These are phyloP conservation scores for Hypomyces rosellus DNA, from an alignment of 2,329 filamentous ascomycete genomes.

Conservation along the genomic window DNA sequence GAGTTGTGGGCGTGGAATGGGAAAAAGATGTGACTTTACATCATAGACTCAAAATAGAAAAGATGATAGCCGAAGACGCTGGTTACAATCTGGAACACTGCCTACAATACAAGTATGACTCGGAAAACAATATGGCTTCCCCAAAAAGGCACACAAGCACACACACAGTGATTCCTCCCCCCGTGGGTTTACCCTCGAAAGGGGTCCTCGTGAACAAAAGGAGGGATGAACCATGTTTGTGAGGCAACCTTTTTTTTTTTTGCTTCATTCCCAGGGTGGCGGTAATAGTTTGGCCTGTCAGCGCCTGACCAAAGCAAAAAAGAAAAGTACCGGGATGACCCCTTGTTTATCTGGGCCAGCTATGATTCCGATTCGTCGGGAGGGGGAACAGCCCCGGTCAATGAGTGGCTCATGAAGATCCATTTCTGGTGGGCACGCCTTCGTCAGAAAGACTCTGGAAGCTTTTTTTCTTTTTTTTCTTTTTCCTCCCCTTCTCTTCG, in stretches of 20 bases:
- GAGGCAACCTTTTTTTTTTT: not conserved
- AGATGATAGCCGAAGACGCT: no score
- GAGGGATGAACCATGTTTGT: not conserved
- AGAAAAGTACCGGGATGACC: not conserved
- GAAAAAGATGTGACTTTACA: no score
- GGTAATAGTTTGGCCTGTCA: not conserved
- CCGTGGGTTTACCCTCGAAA: not conserved
- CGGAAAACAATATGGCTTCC: no score
- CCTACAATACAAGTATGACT: no score
- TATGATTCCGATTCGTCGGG: slow-evolving; percentile 9
- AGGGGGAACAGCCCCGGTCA: slow-evolving; percentile 1
- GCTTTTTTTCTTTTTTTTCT: not conserved
- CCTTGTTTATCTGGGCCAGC: slow-evolving; percentile 6
- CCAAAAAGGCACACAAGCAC: no score
- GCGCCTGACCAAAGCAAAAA: slow-evolving; percentile 8
- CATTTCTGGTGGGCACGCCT: slow-evolving; percentile 1
- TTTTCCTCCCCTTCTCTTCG: no score
- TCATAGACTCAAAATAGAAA: no score
- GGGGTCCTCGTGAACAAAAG: slow-evolving; percentile 3
- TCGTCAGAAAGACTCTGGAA: slow-evolving; percentile 7
- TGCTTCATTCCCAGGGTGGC: not conserved
- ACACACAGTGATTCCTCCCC: no score
- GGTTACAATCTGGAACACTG: no score
- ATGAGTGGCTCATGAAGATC: slow-evolving; percentile 3
- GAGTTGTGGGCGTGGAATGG: no score